Percentiles rank a stretch among this genome's conserved stretches.
These are phyloP conservation scores for Cladorrhinum samala DNA, from an alignment of 495 filamentous ascomycete genomes.

Conservation along the genomic window DNA sequence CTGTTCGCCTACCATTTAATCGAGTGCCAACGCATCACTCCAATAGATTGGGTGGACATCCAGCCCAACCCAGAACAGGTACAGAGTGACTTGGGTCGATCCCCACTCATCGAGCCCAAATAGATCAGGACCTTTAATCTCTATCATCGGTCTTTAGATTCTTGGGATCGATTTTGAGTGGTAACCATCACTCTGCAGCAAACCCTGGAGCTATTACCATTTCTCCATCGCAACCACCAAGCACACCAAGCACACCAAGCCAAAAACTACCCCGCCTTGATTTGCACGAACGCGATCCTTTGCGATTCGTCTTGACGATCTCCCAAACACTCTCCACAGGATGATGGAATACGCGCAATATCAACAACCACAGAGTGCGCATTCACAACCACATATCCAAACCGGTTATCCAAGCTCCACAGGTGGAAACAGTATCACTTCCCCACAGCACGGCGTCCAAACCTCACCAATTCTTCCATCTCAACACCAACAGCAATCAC, in stretches of 20 bases:
- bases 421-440: constrained; percentile 55
- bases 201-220: constrained; percentile 10
- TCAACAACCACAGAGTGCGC: constrained; percentile 52
- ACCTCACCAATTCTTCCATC: constrained; percentile 59
- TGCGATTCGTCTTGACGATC: constrained; percentile 16
- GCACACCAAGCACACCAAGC: too few species aligned
- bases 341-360: constrained; percentile 71
- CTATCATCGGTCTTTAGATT: constrained; percentile 21
- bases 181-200: constrained; percentile 13
- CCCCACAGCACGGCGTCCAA: constrained; percentile 51
- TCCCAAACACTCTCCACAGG: constrained; percentile 26
- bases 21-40: constrained; percentile 55
- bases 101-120: constrained; percentile 39
- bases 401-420: constrained; percentile 47
- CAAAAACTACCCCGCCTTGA: neutral
- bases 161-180: constrained; percentile 14
- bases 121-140: constrained; percentile 18
- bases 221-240: constrained; percentile 7
- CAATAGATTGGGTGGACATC: constrained; percentile 51
- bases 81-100: constrained; percentile 38
- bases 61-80: constrained; percentile 42
- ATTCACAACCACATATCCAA: constrained; percentile 39
- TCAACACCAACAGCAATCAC: constrained; percentile 48
- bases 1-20: constrained; percentile 42
- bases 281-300: constrained; percentile 11